These are phyloP conservation scores for Fusarium poae DNA, from an alignment of 2,329 filamentous ascomycete species.

Conservation along the genomic window DNA sequence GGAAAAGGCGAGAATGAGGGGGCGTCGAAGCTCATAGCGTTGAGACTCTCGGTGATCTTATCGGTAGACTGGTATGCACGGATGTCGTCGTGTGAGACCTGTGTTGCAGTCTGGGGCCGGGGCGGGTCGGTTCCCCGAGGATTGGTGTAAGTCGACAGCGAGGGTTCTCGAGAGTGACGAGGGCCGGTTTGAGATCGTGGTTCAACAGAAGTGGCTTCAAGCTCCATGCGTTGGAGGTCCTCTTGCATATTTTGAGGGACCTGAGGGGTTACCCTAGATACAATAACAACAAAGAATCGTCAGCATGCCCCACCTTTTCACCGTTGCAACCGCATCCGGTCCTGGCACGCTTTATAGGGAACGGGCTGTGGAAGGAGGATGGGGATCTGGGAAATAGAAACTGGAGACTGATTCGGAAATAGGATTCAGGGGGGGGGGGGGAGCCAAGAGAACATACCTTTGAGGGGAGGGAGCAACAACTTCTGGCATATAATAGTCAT, in stretches of 20 bases:
- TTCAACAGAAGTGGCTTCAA: slow-evolving; percentile 72
- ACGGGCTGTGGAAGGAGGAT: slow-evolving; percentile 32
- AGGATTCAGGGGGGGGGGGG: slow-evolving; percentile 34
- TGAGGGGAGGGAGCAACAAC: slow-evolving; percentile 70
- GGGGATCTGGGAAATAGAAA: slow-evolving; percentile 38
- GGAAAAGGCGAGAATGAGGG: slow-evolving; percentile 95
- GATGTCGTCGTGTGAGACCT: slow-evolving; percentile 56
- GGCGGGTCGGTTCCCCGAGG: slow-evolving; percentile 48
- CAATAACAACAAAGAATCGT: slow-evolving; percentile 53
- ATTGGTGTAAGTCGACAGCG: slow-evolving; percentile 57
- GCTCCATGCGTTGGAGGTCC: slow-evolving; percentile 90
- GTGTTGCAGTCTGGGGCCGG: slow-evolving; percentile 50
- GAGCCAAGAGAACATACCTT: slow-evolving; percentile 59
- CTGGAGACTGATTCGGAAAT: slow-evolving; percentile 37
- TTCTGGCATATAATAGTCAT: slow-evolving; percentile 73
- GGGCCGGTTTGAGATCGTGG: slow-evolving; percentile 53
- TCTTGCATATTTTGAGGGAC: slow-evolving; percentile 97
- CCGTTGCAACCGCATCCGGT: slow-evolving; percentile 48
- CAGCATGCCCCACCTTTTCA: slow-evolving; percentile 55
- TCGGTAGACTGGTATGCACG: slow-evolving; percentile 56
- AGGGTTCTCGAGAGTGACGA: slow-evolving; percentile 60
- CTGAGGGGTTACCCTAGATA: slow-evolving; percentile 87
- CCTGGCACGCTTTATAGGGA: slow-evolving; percentile 38
- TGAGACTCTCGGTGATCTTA: slow-evolving; percentile 54
- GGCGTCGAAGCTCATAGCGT: slow-evolving; percentile 64